Base-by-base conservation (phyloP, 345 rosid genomes). In the Combretum micranthum region DNA sequence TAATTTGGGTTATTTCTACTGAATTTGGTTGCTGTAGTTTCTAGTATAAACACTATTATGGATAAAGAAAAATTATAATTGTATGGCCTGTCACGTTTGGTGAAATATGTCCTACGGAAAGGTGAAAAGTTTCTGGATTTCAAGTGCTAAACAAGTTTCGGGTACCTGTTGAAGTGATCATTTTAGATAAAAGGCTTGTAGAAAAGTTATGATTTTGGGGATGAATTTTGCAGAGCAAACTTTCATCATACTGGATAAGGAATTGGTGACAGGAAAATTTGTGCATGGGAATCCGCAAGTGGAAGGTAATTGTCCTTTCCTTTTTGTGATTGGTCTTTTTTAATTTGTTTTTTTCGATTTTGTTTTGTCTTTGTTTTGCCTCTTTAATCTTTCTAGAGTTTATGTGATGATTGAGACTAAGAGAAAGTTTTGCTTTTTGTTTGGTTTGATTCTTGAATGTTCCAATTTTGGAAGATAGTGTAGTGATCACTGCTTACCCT, bases 161-260 rank as follows among this genome's bases (percentile, higher is more conserved):
- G 20, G 23, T 25, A 25, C 26, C 5, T 25, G 26, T 25, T 25
- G 5, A 5, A 25, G 26, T 2, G 26, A 25, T 25, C 26, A 25
- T 25, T 25, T 25, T 25, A 25, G 26, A 25, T 25, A 25, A 32
- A 32, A 32, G 39, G 62, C 18, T 60, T 44, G 13, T 64, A 50
- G 26, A 22, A 54, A 19, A 52, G 52, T 68, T 20, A 37, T 19
- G 17, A 18, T 65, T 53, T 56, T 44, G 20, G 7, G 50, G 42
- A 61, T 58, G 16, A 26, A 32, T 60, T 48, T 79, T 59, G 69
- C 94, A 93, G 96, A 93, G 78, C 65, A 82, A 59, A 93, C 97
- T 58, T 89, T 93, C 72, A 89, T 93, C 68, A 80, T 89, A 19
- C 63, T 93, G 70, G 92, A 89, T 69, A 89, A 80, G 72, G 90